These are phyloP conservation scores for Hibiscus mutabilis DNA, from an alignment of 345 rosid genomes.

Conservation along the genomic window DNA sequence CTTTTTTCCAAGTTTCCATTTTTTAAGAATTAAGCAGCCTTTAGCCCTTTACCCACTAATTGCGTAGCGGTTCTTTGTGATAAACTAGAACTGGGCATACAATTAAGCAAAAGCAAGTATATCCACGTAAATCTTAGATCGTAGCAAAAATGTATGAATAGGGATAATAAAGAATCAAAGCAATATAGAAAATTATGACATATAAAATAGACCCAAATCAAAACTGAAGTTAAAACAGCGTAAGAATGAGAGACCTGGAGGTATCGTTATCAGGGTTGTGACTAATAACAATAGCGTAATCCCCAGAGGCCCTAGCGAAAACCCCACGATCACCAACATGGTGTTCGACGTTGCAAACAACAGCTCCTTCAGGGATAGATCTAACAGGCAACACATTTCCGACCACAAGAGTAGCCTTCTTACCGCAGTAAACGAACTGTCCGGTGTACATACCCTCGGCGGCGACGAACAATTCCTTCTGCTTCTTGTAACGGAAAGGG, in stretches of 20 bases:
- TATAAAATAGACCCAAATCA: neutral
- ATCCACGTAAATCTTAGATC: neutral
- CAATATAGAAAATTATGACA: neutral
- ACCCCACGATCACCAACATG: conserved; percentile 74
- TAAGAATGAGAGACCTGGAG: conserved; percentile 29
- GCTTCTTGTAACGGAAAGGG: conserved; percentile 59
- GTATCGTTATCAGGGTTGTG: conserved; percentile 70
- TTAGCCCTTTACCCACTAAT: neutral
- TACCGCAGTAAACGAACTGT: conserved; percentile 56
- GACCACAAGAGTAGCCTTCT: conserved; percentile 50
- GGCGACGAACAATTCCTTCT: conserved; percentile 71
- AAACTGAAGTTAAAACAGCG: neutral
- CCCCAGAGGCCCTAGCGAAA: conserved; percentile 20
- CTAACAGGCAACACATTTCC: conserved; percentile 52
- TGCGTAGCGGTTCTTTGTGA: neutral
- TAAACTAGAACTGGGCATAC: neutral
- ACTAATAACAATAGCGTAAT: conserved; percentile 56
- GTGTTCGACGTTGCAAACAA: conserved; percentile 64
- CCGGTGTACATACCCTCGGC: conserved; percentile 53
- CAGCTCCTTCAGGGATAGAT: conserved; percentile 70
- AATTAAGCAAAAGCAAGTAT: neutral
- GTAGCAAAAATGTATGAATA: neutral
- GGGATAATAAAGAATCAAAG: neutral
- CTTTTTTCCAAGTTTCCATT: neutral
- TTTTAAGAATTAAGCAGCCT: neutral